Conservation (phyloP, 768 basidiomycete genomes). For the Chalciporus pseudorubinellus region DNA sequence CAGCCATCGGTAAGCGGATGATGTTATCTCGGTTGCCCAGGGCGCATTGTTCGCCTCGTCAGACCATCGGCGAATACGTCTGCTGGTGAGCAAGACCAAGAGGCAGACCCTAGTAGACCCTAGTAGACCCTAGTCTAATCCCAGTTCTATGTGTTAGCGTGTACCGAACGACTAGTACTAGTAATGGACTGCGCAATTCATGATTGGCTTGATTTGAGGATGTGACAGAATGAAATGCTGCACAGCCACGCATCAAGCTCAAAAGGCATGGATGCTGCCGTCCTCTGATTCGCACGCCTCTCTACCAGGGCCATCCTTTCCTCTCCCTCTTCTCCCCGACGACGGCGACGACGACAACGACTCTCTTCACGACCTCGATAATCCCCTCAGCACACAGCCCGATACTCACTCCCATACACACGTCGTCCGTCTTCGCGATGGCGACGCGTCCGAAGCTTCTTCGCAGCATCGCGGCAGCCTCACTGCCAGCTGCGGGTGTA, state of each 20-base stretch:
- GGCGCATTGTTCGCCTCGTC: constrained; percentile 3
- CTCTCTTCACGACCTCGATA: constrained; percentile 8
- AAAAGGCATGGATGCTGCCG: constrained; percentile 29
- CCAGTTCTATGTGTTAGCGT: background rate
- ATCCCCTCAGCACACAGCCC: background rate
- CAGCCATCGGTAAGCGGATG: background rate
- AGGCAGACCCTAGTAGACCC: background rate
- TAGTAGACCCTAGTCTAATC: background rate
- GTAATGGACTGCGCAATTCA: background rate
- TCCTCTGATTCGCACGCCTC: constrained; percentile 31
- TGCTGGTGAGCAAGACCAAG: background rate
- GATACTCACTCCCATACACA: background rate
- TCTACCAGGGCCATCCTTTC: constrained; percentile 20
- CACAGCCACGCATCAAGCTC: constrained; percentile 33
- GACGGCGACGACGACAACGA: constrained; percentile 32
- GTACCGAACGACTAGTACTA: no score
- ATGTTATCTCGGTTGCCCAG: constrained; percentile 3
- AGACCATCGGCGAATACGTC: background rate
- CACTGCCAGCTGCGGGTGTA: constrained; percentile 23
- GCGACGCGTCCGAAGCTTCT: constrained; percentile 26
- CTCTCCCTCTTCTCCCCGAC: constrained; percentile 24
- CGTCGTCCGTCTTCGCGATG: constrained; percentile 15
- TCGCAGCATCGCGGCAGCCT: constrained; percentile 19
- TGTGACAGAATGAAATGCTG: background rate
- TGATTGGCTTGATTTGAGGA: background rate